Evolutionary conservation across 805 yeast genomes (phyloP), one percentile per base, ranked within the genome.

Genomic region (Wickerhamomyces silvicola): DNA sequence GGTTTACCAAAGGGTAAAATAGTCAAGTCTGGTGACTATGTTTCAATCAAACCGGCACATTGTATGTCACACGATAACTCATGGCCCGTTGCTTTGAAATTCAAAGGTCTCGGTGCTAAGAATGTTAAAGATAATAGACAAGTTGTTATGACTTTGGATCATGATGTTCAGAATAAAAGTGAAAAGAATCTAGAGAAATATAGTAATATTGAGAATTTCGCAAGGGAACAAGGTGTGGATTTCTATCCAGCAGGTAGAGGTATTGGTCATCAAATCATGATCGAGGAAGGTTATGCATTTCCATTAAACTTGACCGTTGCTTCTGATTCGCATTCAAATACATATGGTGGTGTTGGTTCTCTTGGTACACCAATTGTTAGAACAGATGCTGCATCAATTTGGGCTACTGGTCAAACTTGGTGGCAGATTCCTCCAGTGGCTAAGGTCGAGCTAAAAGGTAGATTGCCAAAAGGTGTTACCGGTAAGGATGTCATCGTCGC

Each of bases 371-470:
- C 99, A 8, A 82, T 92, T 34, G 99, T 92, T 35, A 75, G 99
- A 60, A 92, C 99, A 0, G 99, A 92, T 60, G 98, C 97, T 15
- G 99, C 99, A 4, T 77, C 97, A 8, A 90, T 92, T 44, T 92
- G 99, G 99, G 97, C 99, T 10, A 92, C 99, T 0, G 97, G 97
- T 24, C 94, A 87, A 63, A 92, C 98, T 4, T 92, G 99, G 99
- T 92, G 98, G 98, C 98, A 94, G 72, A 85, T 92, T 34, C 99
- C 99, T 3, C 97, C 98, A 1, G 97, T 92, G 16, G 98, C 97
- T 22, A 76, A 78, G 50, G 97, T 92, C 8, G 94, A 85, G 57
- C 70, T 92, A 35, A 66, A 71, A 43, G 96, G 96, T 26, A 59
- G 72, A 45, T 70, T 92, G 37, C 95, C 94, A 10, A 61, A 70